Evolutionary conservation across 2,329 filamentous ascomycete species (phyloP), one percentile per base, ranked within the genome.

Genomic region (Thielaviopsis musarum): DNA sequence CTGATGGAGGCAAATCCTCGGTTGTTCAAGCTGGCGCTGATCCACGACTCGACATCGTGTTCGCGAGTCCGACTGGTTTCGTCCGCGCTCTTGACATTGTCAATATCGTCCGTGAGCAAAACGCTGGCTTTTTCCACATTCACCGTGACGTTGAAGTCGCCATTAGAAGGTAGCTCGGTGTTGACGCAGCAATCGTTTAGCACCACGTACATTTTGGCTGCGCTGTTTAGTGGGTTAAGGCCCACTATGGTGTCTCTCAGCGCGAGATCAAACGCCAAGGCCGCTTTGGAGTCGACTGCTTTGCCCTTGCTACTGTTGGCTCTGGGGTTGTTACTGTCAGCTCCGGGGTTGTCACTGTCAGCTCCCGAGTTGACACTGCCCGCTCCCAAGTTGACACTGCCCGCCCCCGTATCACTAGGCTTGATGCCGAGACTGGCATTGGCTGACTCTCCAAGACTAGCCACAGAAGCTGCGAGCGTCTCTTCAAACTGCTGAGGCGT

Each of bases 1-100:
- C 88, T 90, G 38, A 98, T 82, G 52, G 89, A 85, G 6, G 95
- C 89, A 67, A 84, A 98, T 0, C 93, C 93, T 65, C 79, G 76
- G 6, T 78, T 73, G 58, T 82, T 80, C 59, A 85, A 70, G 48
- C 57, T 54, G 34, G 54, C 54, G 7, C 54, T 62, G 38, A 62
- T 79, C 76, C 2, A 73, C 68, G n/a, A 82, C 74, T 65, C 83
- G 79, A 10, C 60, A 49, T 1, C 65, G 55, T 54, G 58, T n/a
- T 54, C 48, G 6, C 52, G 56, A 5, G n/a, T 10, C 5, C 15
- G 9, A 1, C 55, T 45, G 21, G 56, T 19, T 7, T 60, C 55
- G 5, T 64, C 60, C n/a, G 65, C 66, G 1, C 77, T 74, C 49
- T 45, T 21, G 15, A 64, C 45, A 5, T 22, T 41, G 7, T 49